Evolutionary conservation across 495 filamentous ascomycete species (phyloP), one percentile per base, ranked within the genome.

Genomic region (Cenococcum geophilum): DNA sequence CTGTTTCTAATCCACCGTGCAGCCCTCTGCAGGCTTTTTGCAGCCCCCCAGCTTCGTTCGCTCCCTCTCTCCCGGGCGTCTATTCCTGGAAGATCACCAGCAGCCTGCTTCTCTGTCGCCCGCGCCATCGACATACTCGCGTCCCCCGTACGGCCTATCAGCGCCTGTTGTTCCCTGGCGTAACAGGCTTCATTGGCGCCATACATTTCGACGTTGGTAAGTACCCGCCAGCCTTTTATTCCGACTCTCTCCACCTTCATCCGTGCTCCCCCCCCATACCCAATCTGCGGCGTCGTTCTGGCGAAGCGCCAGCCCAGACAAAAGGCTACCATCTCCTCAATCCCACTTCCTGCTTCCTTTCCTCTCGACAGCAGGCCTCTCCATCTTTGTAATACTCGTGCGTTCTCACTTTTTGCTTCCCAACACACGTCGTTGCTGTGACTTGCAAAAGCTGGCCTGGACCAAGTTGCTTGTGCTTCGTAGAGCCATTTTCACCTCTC

Each of bases 11-110:
- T 67, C 60, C 40, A 45, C 27, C 27, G 27, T 32, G 27, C 27
- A 6, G 27, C 3, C 6, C 27, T 32, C 27, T 32, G 27, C 27
- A 32, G 27, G 3, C 27, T 32, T 6, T 32, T 6, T 32, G 27
- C 27, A 32, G 27, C 45, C 45, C 48, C 18, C 5, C 49, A 23
- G 49, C 49, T 52, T 5, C 48, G 22, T n/a, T n/a, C n/a, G n/a
- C n/a, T n/a, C n/a, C n/a, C n/a, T 14, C 45, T 67, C 60, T 43
- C 57, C 69, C 70, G 66, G 72, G 72, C 72, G 72, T 67, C 68
- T 74, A 74, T 74, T 74, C 66, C 62, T 61, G 67, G 65, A 64
- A 8, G 56, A 59, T 21, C 40, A 23, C 49, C 21, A 23, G 23
- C 5, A 34, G 27, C 25, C 14, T 21, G n/a, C 62, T 42, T 49